Conservation (phyloP, 208 protist species). For the Naegleria gruberi region DNA sequence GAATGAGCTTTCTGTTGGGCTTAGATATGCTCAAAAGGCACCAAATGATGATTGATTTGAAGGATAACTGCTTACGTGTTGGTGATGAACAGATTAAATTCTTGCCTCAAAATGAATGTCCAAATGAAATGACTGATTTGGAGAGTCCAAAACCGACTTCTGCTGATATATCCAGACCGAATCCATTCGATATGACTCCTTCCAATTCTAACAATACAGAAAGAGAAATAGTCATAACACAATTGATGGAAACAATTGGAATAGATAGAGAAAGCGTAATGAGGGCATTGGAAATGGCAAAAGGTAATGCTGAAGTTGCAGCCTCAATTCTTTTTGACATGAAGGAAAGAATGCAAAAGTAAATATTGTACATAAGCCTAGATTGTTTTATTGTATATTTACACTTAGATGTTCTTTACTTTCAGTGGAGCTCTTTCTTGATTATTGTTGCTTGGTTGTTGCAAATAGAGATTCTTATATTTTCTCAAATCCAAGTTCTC, state of each 20-base stretch:
- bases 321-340: not conserved
- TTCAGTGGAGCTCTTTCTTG: no score
- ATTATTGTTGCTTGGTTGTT: not conserved
- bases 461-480: not conserved
- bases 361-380: no score
- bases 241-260: conserved; percentile 1
- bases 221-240: not conserved
- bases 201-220: not conserved
- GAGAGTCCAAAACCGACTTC: not conserved
- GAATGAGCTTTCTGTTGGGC: conserved; percentile 81
- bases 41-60: conserved; percentile 61
- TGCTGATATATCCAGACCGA: not conserved
- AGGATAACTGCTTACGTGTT: conserved; percentile 48
- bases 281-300: not conserved
- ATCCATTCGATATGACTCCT: not conserved
- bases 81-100: conserved; percentile 49
- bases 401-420: no score
- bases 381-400: no score
- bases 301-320: not conserved
- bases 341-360: no score
- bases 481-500: not conserved
- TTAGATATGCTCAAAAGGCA: conserved; percentile 82
- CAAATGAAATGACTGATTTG: conserved; percentile 15
- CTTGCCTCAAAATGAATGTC: conserved; percentile 51
- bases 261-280: not conserved